phyloP scores from a whole-genome alignment of 768 basidiomycete species.

The Gyrodon lividus region DNA sequence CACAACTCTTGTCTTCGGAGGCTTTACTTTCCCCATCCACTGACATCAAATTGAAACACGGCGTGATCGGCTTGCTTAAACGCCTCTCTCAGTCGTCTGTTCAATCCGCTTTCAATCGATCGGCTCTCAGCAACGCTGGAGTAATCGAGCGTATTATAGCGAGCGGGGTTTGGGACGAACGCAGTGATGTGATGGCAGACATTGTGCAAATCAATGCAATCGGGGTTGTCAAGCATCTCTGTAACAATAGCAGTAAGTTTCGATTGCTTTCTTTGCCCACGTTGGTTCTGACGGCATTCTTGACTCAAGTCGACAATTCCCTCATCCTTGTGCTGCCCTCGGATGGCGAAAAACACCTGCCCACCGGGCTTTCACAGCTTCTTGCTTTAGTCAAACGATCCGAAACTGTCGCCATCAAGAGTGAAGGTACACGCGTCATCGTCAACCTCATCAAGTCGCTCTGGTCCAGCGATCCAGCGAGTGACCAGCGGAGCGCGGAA shows the following conservation, averaged over 20 bases:
- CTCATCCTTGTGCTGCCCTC: slow-evolving; percentile 51
- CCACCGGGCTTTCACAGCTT: slow-evolving; percentile 63
- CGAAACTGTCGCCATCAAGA: slow-evolving; percentile 78
- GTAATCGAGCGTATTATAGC: slow-evolving; percentile 60
- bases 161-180: slow-evolving; percentile 69
- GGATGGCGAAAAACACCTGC: slow-evolving; percentile 24
- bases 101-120: slow-evolving; percentile 58
- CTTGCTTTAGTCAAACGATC: slow-evolving; percentile 75
- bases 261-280: not conserved
- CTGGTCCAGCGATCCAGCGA: slow-evolving; percentile 53
- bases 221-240: slow-evolving; percentile 87
- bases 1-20: slow-evolving; percentile 55
- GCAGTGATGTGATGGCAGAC: slow-evolving; percentile 76
- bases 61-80: slow-evolving; percentile 81
- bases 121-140: slow-evolving; percentile 55
- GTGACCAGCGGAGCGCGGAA: slow-evolving; percentile 30
- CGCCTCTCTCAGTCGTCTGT: slow-evolving; percentile 74
- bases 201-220: slow-evolving; percentile 87
- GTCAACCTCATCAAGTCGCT: slow-evolving; percentile 83
- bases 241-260: slow-evolving; percentile 65
- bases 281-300: slow-evolving; percentile 31
- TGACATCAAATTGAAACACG: slow-evolving; percentile 87
- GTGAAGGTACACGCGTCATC: slow-evolving; percentile 86
- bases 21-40: slow-evolving; percentile 52
- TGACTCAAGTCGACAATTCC: slow-evolving; percentile 42